A percentile compares a stretch with the other conserved stretches of the same genome.
Conservation (phyloP, 2,329 filamentous ascomycete genomes). For the Aquanectria penicillioides region DNA sequence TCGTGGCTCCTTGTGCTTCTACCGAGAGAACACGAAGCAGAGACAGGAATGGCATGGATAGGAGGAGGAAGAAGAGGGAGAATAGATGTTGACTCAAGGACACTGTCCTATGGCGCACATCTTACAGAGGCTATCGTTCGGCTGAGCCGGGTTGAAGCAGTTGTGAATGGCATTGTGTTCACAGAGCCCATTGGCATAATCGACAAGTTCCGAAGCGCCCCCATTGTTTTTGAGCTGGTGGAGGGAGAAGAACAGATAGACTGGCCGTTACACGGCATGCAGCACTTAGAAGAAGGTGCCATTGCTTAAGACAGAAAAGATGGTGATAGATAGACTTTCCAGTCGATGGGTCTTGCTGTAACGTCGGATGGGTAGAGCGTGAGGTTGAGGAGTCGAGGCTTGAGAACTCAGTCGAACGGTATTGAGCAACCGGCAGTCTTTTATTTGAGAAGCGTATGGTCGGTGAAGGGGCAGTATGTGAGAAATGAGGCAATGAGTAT, state of each 20-base stretch:
- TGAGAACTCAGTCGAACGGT: no score
- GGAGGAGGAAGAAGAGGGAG: background rate
- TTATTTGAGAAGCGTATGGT: no score
- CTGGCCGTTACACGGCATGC: background rate
- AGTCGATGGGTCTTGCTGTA: no score
- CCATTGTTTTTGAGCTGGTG: conserved; percentile 5
- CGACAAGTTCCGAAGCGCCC: conserved; percentile 22
- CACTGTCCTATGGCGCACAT: conserved; percentile 40
- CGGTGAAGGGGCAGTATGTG: background rate
- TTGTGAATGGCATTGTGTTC: conserved; percentile 38
- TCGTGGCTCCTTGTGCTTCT: no score
- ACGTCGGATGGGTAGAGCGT: no score
- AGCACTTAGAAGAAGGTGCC: conserved; percentile 4
- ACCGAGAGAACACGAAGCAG: no score
- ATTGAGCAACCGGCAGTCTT: no score
- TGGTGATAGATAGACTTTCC: no score
- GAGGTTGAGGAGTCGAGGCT: no score
- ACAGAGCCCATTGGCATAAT: conserved; percentile 36
- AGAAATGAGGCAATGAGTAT: background rate
- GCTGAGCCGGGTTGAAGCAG: conserved; percentile 31
- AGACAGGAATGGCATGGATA: no score
- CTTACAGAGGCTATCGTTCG: conserved; percentile 33
- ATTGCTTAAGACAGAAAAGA: conserved; percentile 14
- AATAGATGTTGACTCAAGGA: conserved; percentile 18
- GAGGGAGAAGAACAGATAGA: background rate